Conservation (phyloP, 768 basidiomycete genomes). For the Lactarius deliciosus region DNA sequence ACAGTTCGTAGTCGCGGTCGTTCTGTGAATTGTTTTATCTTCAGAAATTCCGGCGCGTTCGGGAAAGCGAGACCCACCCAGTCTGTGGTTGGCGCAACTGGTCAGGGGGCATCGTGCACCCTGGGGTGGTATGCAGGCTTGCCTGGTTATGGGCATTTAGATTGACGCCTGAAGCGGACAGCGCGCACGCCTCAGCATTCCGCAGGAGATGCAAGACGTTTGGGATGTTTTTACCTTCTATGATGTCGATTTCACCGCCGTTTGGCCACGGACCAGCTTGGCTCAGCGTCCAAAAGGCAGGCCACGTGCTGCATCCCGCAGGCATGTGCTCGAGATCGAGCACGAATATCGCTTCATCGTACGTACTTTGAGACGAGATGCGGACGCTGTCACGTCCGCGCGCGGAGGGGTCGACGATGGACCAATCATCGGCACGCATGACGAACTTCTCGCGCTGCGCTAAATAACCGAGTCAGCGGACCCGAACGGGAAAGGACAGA, state of each 20-base stretch:
- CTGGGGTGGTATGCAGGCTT: constrained; percentile 53
- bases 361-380: constrained; percentile 48
- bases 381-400: constrained; percentile 58
- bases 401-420: constrained; percentile 38
- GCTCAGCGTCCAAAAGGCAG: constrained; percentile 62
- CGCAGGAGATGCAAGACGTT: no score
- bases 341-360: constrained; percentile 48
- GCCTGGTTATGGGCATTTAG: constrained; percentile 44
- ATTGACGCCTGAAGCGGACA: constrained; percentile 47
- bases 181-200: background rate
- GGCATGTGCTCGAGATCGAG: constrained; percentile 63
- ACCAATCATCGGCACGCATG: constrained; percentile 54
- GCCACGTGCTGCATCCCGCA: constrained; percentile 58
- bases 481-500: background rate
- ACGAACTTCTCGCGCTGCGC: constrained; percentile 47
- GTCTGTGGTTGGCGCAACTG: constrained; percentile 36
- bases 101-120: constrained; percentile 45
- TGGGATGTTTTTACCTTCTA: constrained; percentile 46
- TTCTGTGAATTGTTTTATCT: constrained; percentile 34
- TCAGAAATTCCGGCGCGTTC: background rate
- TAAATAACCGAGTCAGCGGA: constrained; percentile 16
- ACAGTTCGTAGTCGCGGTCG: constrained; percentile 46
- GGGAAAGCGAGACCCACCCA: constrained; percentile 40
- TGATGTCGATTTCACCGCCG: constrained; percentile 60
- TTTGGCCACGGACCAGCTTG: constrained; percentile 53